Evolutionary conservation across 257 asterid genomes (phyloP), one percentile per base, ranked within the genome.

Genomic region (Przewalskia tangutica): DNA sequence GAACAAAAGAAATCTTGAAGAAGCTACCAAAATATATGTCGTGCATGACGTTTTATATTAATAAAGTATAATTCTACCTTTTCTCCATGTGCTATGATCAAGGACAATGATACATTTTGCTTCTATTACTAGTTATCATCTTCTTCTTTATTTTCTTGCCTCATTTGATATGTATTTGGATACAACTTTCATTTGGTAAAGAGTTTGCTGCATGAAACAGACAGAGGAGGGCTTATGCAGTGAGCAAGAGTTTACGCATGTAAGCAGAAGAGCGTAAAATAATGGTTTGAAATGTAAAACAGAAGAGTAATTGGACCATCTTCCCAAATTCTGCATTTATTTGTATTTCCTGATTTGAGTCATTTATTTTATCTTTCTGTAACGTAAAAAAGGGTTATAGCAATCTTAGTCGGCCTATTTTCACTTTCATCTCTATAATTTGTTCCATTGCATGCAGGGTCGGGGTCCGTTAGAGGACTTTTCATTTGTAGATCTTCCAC

Each of bases 381-480:
- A 12, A 48, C 1, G 6, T 44, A 53, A 78, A 78, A 23, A n/a
- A 60, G 65, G 70, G 50, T 78, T 56, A 38, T 55, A 20, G 20
- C 53, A 59, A 17, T 44, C 58, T 83, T 80, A 79, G 14, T 23
- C 12, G 12, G 55, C 17, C 44, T 66, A 58, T 70, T 54, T 8
- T 54, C 70, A 64, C 65, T 76, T 79, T 71, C 63, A 58, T 77
- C 80, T 40, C 55, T 73, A 77, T 62, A 67, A 77, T 71, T 81
- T 81, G 53, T 27, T 64, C 76, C 83, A 50, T 20, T 65, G 17
- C 16, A 6, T 81, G 81, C 88, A 95, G 99, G 99, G 99, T 76
- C 99, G 99, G 11, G 98, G 99, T 79, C 99, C 99, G 8, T 70
- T 94, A 79, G 88, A 87, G 14, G 98, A 94, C 70, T 96, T 94